Percentiles rank a stretch among this genome's conserved stretches.
phyloP scores from a whole-genome alignment of 2,329 filamentous ascomycete species.

The Aquanectria penicillioides region DNA sequence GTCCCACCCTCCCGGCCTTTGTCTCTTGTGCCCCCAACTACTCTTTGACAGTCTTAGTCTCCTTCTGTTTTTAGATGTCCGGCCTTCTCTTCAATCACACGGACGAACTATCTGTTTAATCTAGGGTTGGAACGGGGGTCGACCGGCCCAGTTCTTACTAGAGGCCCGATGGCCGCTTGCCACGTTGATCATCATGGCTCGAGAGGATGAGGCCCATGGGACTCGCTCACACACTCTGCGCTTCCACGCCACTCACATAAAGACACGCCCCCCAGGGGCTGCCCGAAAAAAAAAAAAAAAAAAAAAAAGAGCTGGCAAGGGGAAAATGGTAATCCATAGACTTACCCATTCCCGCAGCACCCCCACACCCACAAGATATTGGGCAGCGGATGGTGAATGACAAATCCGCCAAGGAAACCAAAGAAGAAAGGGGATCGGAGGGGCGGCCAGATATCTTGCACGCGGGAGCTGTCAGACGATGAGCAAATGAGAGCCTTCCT shows the following conservation, averaged over 20 bases:
- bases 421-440: neutral
- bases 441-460: too few species aligned
- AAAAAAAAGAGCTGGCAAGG: constrained; percentile 33
- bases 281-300: constrained; percentile 7
- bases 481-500: too few species aligned
- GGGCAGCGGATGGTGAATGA: neutral
- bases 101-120: neutral
- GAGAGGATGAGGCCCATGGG: constrained; percentile 29
- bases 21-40: neutral
- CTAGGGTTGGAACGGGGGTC: neutral
- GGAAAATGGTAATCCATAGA: constrained; percentile 11
- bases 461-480: too few species aligned
- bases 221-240: constrained; percentile 40
- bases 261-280: constrained; percentile 13
- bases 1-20: neutral
- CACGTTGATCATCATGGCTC: constrained; percentile 47
- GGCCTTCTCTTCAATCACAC: neutral
- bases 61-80: neutral
- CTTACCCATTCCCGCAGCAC: constrained; percentile 9
- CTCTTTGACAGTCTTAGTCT: neutral
- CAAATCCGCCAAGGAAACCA: neutral
- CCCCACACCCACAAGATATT: constrained; percentile 26
- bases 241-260: constrained; percentile 32
- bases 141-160: constrained; percentile 32
- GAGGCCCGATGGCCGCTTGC: constrained; percentile 41